phyloP scores from a whole-genome alignment of 257 asterid genomes.

The Solanum medicagineum region DNA sequence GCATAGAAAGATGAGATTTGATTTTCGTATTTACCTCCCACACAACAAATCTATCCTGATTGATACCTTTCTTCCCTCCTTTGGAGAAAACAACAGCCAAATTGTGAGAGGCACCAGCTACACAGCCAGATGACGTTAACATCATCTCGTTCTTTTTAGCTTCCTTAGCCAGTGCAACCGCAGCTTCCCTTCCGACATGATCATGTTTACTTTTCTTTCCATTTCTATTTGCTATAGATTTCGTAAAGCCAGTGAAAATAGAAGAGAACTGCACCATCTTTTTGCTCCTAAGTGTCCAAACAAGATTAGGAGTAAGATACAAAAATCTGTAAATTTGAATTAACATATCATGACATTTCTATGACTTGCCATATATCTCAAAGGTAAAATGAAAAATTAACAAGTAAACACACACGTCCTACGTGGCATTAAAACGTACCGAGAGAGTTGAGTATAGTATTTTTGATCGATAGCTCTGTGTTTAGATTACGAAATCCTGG shows the following conservation, averaged over 20 bases:
- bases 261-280: constrained; percentile 57
- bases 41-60: constrained; percentile 52
- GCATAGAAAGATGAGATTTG: not conserved
- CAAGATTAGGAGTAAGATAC: too few species aligned
- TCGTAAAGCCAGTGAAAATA: constrained; percentile 42
- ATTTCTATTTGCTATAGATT: constrained; percentile 25
- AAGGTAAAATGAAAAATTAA: not conserved
- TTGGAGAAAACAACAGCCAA: constrained; percentile 35
- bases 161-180: constrained; percentile 37
- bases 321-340: too few species aligned
- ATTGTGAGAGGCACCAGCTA: constrained; percentile 15
- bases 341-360: too few species aligned
- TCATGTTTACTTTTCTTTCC: constrained; percentile 32
- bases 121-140: constrained; percentile 40
- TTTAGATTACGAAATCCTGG: not conserved
- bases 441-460: not conserved
- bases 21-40: constrained; percentile 45
- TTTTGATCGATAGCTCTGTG: not conserved
- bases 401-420: not conserved
- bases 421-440: not conserved
- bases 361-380: too few species aligned
- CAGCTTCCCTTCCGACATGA: constrained; percentile 26
- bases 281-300: not conserved
- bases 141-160: constrained; percentile 45
- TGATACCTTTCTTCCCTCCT: constrained; percentile 55